Base-by-base conservation (phyloP, 352 stramenopile genomes). In the Phytophthora foliorum region DNA sequence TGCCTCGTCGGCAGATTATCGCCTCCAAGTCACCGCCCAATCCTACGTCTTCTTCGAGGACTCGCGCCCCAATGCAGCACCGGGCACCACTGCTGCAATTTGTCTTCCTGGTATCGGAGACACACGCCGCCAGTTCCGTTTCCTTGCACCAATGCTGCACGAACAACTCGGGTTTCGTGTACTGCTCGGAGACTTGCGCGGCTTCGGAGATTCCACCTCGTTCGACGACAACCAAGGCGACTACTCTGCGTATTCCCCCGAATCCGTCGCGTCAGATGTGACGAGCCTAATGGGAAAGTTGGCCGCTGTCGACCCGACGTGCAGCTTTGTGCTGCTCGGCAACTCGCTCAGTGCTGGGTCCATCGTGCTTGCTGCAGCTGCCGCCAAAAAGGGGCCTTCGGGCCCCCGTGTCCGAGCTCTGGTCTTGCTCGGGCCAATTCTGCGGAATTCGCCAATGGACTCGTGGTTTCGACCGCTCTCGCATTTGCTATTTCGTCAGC, bases 21-120 rank as follows among this genome's bases (percentile, higher is more conserved):
- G 55, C n/a, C 31, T 81, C 38, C 61, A 49, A 42, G 57, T 63
- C 14, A 27, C 57, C 6, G 22, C 36, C 13, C 2, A 67, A 9
- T 57, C 62, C 53, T 69, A 31, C 50, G 59, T 81, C 22, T 81
- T 67, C 63, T 84, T 84, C 48, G 76, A 81, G 49, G 75, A 83
- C 59, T 83, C 75, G 14, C 60, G 69, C 16, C 65, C 75, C 2
- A 52, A 62, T 16, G 41, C 57, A 22, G 27, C 59, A 11, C 19
- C 42, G 31, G 60, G 62, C 0, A 53, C 46, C 32, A 74, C 66
- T 16, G 55, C 73, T 46, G 71, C 75, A 7, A 71, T 84, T 46
- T 82, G 72, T 31, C 61, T 86, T 1, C 72, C 75, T 1, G 78
- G 75, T 24, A 80, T 86, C 21, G 75, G 73, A 19, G 75, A 84